These are phyloP conservation scores for Bodo saltans DNA, from an alignment of 78 protist genomes.

Conservation along the genomic window DNA sequence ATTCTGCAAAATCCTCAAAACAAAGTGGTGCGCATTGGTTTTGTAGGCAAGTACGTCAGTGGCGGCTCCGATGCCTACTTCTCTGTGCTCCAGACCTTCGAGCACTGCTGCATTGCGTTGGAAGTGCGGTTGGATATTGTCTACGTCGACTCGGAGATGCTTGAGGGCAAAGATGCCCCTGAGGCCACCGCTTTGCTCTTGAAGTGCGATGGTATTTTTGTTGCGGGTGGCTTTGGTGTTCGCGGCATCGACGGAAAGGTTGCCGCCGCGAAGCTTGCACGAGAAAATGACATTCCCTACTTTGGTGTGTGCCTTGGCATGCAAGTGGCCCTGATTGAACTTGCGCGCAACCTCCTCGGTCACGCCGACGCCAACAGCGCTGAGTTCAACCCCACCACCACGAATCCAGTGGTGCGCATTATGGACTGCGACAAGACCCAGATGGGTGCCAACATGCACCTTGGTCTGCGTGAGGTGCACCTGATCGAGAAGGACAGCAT, in stretches of 20 bases:
- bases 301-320: slow-evolving; percentile 94
- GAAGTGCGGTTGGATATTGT: slow-evolving; percentile 55
- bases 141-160: slow-evolving; percentile 57
- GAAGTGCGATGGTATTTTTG: slow-evolving; percentile 77
- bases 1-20: slow-evolving; percentile 29
- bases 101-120: slow-evolving; percentile 66
- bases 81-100: slow-evolving; percentile 73
- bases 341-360: slow-evolving; percentile 60
- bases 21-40: slow-evolving; percentile 38
- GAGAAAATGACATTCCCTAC: slow-evolving; percentile 78
- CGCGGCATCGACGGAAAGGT: slow-evolving; percentile 93
- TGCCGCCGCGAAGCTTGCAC: slow-evolving; percentile 73
- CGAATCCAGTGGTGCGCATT: slow-evolving; percentile 78
- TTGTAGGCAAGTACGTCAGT: slow-evolving; percentile 91
- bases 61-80: slow-evolving; percentile 76
- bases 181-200: slow-evolving; percentile 47
- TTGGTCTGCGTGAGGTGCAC: slow-evolving; percentile 69
- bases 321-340: slow-evolving; percentile 89
- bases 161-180: neutral
- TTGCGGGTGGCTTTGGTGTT: slow-evolving; percentile 96
- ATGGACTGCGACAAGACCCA: slow-evolving; percentile 80
- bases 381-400: slow-evolving; percentile 46
- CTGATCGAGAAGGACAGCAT: slow-evolving; percentile 25
- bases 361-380: slow-evolving; percentile 63
- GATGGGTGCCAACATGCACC: slow-evolving; percentile 97